A percentile compares a stretch with the other conserved stretches of the same genome.
These are phyloP conservation scores for Linnemannia elongata DNA, from an alignment of 192 early-diverging fungal genomes.

Conservation along the genomic window DNA sequence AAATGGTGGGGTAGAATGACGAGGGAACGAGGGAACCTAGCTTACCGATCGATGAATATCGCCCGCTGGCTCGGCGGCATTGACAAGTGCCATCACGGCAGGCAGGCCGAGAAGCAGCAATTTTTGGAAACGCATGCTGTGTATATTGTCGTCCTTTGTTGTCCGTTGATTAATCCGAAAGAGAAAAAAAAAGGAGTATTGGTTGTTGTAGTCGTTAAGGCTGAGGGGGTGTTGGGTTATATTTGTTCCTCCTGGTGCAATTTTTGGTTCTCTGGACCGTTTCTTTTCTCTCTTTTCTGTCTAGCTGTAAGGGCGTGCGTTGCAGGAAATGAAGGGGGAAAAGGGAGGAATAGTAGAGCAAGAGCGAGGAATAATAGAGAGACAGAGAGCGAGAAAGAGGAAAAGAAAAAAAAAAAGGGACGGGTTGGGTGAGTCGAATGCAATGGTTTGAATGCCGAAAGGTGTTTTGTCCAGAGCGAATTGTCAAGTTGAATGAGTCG, in stretches of 20 bases:
- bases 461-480: background rate
- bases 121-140: background rate
- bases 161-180: background rate
- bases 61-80: background rate
- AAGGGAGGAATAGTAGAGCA: background rate
- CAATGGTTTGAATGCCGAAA: background rate
- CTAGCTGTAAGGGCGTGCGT: conserved; percentile 6
- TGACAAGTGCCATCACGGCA: conserved; percentile 13
- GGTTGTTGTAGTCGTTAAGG: background rate
- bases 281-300: background rate
- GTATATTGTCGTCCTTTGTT: background rate
- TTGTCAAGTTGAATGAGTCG: background rate
- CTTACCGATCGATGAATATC: conserved; percentile 9
- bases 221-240: background rate
- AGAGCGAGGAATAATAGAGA: background rate
- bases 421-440: background rate
- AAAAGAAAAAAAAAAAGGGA: background rate
- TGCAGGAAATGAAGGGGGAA: background rate
- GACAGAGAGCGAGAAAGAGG: background rate
- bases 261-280: background rate
- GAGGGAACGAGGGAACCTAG: background rate
- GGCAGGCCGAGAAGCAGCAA: conserved; percentile 12
- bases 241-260: background rate
- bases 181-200: background rate
- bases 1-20: too few species aligned